Evolutionary conservation across 805 yeast genomes (phyloP), one percentile per base, ranked within the genome.

Genomic region (Yamadazyma insecticola): DNA sequence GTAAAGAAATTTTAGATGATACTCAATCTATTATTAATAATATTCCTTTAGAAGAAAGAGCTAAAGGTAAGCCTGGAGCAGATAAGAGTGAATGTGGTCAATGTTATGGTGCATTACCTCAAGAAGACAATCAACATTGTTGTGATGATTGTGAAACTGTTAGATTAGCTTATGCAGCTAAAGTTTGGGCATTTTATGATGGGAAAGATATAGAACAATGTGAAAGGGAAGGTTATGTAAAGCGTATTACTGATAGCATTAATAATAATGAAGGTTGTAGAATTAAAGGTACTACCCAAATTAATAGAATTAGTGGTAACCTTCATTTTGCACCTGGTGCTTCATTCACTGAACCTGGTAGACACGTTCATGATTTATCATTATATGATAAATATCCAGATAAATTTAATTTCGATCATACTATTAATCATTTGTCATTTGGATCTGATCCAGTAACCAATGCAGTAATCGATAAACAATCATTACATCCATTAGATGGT

Each of bases 241-340:
- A 63, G n/a, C 66, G 61, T 25, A 56, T 89, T 31, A 68, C 64
- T 30, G 71, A 67, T 11, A 70, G 81, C 46, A 60, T 85, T 32
- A 51, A 67, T 35, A 38, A 44, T 30, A 53, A 53, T 32, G 96
- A 90, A 60, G 98, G 98, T 16, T 92, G 98, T 59, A 72, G 95
- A 42, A 69, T 92, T 24, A 70, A 72, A 40, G 98, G 98, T 18
- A 67, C 72, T 14, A 81, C 94, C 5, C 65, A 75, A 44, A 76
- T 92, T 50, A 85, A 85, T 57, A 76, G 95, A 60, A 82, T 92
- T 26, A 79, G 82, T 14, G 98, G 98, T 28, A 83, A 86, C 49
- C 61, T 92, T 41, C 97, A 92, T 63, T 88, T 92, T 69, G 96
- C 97, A 1, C 97, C 98, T 4, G 98, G 98, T 24, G 77, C 82